These are phyloP conservation scores for Globisporangium emineosum DNA, from an alignment of 352 stramenopile species.

Conservation along the genomic window DNA sequence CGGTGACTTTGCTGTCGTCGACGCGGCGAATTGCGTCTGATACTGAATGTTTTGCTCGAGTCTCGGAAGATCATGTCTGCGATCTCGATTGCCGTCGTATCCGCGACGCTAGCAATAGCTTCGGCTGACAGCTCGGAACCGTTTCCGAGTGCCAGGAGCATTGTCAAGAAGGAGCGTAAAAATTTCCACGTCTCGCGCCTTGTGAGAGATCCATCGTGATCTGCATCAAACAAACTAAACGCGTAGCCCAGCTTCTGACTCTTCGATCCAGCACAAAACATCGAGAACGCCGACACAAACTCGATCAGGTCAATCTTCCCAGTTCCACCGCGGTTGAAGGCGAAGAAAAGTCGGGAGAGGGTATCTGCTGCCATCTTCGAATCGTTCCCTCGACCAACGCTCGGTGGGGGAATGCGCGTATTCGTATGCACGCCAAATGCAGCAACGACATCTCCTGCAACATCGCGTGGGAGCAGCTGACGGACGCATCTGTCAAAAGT, in stretches of 20 bases:
- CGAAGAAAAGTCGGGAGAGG: conserved; percentile 79
- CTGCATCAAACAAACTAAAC: conserved; percentile 89
- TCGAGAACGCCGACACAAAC: conserved; percentile 92
- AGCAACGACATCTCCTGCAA: conserved; percentile 48
- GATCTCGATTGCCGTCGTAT: conserved; percentile 81
- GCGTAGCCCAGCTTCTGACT: conserved; percentile 93
- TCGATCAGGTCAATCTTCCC: conserved; percentile 86
- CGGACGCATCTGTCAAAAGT: conserved; percentile 73
- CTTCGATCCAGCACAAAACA: conserved; percentile 95
- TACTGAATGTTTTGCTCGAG: conserved; percentile 76
- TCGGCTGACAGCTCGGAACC: conserved; percentile 77
- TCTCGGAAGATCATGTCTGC: conserved; percentile 82
- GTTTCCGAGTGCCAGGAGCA: conserved; percentile 93
- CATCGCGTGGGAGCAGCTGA: conserved; percentile 50
- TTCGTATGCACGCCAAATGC: conserved; percentile 68
- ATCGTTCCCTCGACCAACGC: conserved; percentile 62
- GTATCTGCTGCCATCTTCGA: conserved; percentile 76
- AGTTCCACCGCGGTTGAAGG: conserved; percentile 81
- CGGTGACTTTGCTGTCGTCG: conserved; percentile 34
- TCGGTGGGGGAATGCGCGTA: conserved; percentile 50
- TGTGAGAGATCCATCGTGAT: conserved; percentile 88
- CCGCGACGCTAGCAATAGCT: conserved; percentile 74
- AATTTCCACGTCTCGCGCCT: conserved; percentile 92
- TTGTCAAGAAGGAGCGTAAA: conserved; percentile 92
- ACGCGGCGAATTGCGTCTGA: conserved; percentile 27